These are phyloP conservation scores for Parasarocladium wereldwijsianum DNA, from an alignment of 2,329 filamentous ascomycete genomes.

Conservation along the genomic window DNA sequence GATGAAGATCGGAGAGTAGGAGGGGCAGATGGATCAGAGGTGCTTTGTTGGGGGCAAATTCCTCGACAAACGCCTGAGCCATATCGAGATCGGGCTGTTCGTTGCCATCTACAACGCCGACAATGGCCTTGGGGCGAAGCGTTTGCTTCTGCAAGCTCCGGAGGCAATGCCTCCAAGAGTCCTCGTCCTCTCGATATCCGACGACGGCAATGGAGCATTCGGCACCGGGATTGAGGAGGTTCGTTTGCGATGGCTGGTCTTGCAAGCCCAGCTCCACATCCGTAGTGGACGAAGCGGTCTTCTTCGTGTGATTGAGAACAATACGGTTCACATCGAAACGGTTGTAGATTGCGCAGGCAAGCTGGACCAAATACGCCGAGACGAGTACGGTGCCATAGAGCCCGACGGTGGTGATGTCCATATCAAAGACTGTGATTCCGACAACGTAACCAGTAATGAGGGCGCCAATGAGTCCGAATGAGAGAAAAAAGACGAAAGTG, in stretches of 20 bases:
- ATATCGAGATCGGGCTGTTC: constrained; percentile 7
- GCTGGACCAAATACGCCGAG: constrained; percentile 7
- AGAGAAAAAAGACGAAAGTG: constrained; percentile 2
- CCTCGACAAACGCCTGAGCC: constrained; percentile 6
- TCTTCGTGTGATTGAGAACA: constrained; percentile 4
- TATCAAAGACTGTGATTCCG: constrained; percentile 3
- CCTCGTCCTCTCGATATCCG: constrained; percentile 7
- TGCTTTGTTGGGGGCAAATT: constrained; percentile 6
- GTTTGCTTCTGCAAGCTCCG: constrained; percentile 7
- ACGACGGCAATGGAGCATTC: constrained; percentile 7
- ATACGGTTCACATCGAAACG: constrained; percentile 7
- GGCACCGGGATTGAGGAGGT: constrained; percentile 6
- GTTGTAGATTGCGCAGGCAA: constrained; percentile 7
- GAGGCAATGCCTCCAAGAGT: constrained; percentile 7
- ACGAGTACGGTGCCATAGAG: constrained; percentile 8
- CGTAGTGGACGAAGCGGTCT: background rate
- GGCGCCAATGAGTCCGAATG: constrained; percentile 4
- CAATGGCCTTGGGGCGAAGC: constrained; percentile 6
- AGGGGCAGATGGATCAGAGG: constrained; percentile 7
- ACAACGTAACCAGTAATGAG: constrained; percentile 4
- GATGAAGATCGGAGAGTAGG: constrained; percentile 7
- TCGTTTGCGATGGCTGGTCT: background rate
- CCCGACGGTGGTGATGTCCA: constrained; percentile 6
- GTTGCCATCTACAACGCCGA: constrained; percentile 8
- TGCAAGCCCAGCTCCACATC: constrained; percentile 5